Base-by-base conservation (phyloP, 495 filamentous ascomycete species). In the Neurospora cerealis region DNA sequence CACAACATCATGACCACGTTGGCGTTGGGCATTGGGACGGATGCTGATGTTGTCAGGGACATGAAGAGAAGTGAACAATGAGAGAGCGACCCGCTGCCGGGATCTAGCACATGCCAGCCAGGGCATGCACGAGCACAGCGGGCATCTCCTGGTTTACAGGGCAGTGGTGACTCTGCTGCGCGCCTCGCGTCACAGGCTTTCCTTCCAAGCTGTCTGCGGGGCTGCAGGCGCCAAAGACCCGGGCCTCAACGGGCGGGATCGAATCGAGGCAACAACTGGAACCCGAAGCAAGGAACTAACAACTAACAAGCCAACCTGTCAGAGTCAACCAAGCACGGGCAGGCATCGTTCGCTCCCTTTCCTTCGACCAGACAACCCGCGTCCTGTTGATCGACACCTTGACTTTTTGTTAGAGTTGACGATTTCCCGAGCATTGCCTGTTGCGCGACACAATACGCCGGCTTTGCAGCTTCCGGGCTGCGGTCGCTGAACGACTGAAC, bases 121-220 rank as follows among this genome's bases (percentile, higher is more conserved):
- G 46, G 46, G 46, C 54, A 8, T 62, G 54, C 54, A 62, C 28
- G 11, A 54, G 54, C 54, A 24, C 46, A 62, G 54, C 54, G 21
- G 54, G 54, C 54, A 75, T 73, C n/a, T 70, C 37, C 42, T 69
- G 54, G 54, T 54, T 39, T 70, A 41, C 44, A n/a, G 42, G 42
- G 17, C 42, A 34, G 34, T 28, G 62, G 24, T 48, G 74, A 71
- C 39, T 69, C 69, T 69, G 70, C 77, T 73, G 71, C 75, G 78
- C 77, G 79, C 76, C 71, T 78, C 77, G 79, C 79, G 79, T 79
- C 77, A 72, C 71, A 62, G 54, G 54, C 54, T 62, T 62, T 34
- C 24, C 13, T 34, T 62, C 54, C 54, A 62, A 32, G 13, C 54
- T 34, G 15, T 66, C 24, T 36, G 54, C 54, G 28, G 54, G 48